Evolutionary conservation across 164 flowering plant genomes (phyloP), one percentile per base, ranked within the genome.

Genomic region (Vitis rotundifolia): DNA sequence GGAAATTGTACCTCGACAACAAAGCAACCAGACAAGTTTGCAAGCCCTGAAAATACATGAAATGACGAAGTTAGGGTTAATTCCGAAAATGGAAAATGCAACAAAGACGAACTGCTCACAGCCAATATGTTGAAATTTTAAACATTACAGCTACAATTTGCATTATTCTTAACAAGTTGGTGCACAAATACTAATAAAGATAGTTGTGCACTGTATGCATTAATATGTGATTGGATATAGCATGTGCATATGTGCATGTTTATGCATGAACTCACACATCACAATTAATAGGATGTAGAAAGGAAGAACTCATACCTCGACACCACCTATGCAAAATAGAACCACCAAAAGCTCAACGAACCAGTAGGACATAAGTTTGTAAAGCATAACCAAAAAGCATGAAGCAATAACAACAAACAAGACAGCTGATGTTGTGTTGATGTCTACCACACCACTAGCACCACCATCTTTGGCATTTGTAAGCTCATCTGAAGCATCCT

Each of bases 311-410:
- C 87, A 13, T 80, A 96, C 98, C 99, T 96, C 99, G 26, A 85
- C 85, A 53, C 99, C 99, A 69, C 99, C 99, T 15, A 96, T 89
- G 89, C 97, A 89, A 80, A 93, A 96, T 28, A 96, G 88, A 68
- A 96, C 96, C 78, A 93, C 97, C 83, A 96, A 80, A 77, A 93
- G 79, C 80, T 96, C 98, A 68, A 92, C 68, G 72, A 96, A 92
- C 97, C 96, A 89, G 69, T 9, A 71, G 15, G 97, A 92, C 99
- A 96, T 96, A n/a, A 92, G 85, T 69, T 89, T 91, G 87, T 96
- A 96, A 66, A 96, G 92, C 73, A 93, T 67, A 75, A 93, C 50
- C 87, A 96, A 83, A 90, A 96, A 96, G 75, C 91, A 78, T 1
- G 99, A 96, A 14, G 99, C 99, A 75, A 91, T 55, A 68, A 92